Conservation (phyloP, 2,329 filamentous ascomycete genomes). For the Trichoderma arundinaceum region DNA sequence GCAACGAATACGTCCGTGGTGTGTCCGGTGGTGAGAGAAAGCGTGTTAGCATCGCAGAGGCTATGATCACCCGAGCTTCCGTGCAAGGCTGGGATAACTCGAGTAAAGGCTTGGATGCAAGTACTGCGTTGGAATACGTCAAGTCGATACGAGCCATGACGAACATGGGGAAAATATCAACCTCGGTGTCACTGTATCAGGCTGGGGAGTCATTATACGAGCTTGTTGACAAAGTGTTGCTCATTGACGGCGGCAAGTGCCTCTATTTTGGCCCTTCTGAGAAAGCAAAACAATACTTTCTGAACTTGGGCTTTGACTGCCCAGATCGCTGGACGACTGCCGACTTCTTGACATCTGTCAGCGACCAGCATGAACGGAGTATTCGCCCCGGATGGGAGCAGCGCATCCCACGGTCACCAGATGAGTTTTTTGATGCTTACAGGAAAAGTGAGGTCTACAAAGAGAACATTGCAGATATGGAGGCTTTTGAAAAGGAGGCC, state of each 20-base stretch:
- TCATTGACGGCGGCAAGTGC: conserved; percentile 74
- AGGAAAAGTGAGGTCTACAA: conserved; percentile 65
- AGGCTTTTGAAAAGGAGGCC: conserved; percentile 67
- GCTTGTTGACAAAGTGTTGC: conserved; percentile 75
- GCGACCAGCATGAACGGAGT: conserved; percentile 72
- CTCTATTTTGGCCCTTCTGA: conserved; percentile 72
- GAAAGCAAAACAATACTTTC: conserved; percentile 71
- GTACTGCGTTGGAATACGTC: conserved; percentile 74
- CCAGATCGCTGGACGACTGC: conserved; percentile 72
- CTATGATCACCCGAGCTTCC: conserved; percentile 61
- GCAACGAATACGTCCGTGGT: conserved; percentile 68
- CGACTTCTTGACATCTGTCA: conserved; percentile 80
- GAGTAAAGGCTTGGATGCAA: conserved; percentile 73
- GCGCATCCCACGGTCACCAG: conserved; percentile 70
- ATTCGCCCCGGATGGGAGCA: conserved; percentile 70
- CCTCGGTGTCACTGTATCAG: conserved; percentile 74
- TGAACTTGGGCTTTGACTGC: conserved; percentile 73
- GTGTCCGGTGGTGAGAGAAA: conserved; percentile 72
- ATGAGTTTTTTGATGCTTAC: conserved; percentile 71
- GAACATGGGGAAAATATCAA: conserved; percentile 73
- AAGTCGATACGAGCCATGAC: conserved; percentile 68
- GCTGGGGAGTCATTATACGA: conserved; percentile 69
- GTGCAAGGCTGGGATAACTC: conserved; percentile 78
- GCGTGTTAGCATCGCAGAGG: conserved; percentile 77
- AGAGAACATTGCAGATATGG: conserved; percentile 64